These are phyloP conservation scores for Shiraia sp. DNA, from an alignment of 2,329 filamentous ascomycete species.

Conservation along the genomic window DNA sequence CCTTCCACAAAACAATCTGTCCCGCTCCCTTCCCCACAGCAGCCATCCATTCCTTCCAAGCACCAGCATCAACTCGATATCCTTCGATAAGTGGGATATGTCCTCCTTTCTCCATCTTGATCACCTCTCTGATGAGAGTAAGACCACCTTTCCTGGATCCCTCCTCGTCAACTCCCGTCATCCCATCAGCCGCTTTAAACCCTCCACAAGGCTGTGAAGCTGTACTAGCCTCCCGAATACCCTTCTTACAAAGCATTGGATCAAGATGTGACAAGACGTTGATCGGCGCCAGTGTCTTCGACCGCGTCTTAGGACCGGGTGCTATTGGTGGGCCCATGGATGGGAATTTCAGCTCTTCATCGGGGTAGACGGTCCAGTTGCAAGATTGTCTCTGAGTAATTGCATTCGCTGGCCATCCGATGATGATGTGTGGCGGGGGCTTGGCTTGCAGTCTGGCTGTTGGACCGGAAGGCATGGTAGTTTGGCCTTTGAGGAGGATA, in stretches of 20 bases:
- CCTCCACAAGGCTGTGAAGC: too few relatives aligned
- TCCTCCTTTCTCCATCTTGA: slow-evolving; percentile 22
- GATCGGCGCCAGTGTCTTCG: too few relatives aligned
- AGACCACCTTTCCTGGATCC: not conserved
- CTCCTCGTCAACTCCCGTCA: not conserved
- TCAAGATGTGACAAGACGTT: too few relatives aligned
- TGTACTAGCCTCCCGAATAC: too few relatives aligned
- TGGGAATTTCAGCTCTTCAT: too few relatives aligned
- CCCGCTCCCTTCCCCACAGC: slow-evolving; percentile 27
- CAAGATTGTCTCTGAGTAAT: slow-evolving; percentile 3
- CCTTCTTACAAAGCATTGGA: too few relatives aligned
- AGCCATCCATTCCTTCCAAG: slow-evolving; percentile 21
- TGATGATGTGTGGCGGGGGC: slow-evolving; percentile 11
- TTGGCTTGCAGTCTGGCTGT: not conserved
- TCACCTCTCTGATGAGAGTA: slow-evolving; percentile 17
- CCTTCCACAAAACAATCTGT: slow-evolving; percentile 40
- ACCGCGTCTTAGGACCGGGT: too few relatives aligned
- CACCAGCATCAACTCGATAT: slow-evolving; percentile 18
- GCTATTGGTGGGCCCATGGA: too few relatives aligned
- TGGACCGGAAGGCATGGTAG: not conserved
- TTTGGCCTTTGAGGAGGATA: slow-evolving; percentile 12
- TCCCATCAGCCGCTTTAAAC: slow-evolving; percentile 2
- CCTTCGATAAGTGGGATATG: slow-evolving; percentile 26
- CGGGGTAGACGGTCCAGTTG: too few relatives aligned
- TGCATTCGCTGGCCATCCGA: slow-evolving; percentile 16